Conservation (phyloP, 1,284 basidiomycete species). For the Wallemia mellicola region DNA sequence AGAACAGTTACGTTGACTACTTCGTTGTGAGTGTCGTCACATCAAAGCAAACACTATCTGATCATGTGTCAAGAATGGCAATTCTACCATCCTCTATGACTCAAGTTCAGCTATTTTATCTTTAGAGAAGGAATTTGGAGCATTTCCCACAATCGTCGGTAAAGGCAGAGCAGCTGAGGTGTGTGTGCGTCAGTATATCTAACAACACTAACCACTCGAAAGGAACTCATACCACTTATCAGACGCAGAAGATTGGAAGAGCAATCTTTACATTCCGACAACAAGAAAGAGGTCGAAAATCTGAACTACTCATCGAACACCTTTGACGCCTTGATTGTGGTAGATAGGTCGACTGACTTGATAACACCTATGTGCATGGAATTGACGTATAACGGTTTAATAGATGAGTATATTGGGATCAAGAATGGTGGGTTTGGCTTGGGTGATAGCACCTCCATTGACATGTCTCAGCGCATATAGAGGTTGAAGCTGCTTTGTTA, state of each 20-base stretch:
- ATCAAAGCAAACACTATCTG: neutral
- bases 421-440: conserved; percentile 32
- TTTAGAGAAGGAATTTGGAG: conserved; percentile 1
- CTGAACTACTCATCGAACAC: conserved; percentile 11
- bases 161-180: neutral
- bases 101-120: neutral
- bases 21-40: neutral
- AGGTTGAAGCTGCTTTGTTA: conserved; percentile 52
- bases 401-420: conserved; percentile 80
- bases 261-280: neutral
- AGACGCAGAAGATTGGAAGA: neutral
- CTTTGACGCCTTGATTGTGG: conserved; percentile 60
- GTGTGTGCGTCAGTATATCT: neutral
- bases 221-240: neutral
- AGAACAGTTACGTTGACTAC: conserved; percentile 12
- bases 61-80: neutral
- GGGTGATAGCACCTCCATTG: conserved; percentile 3
- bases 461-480: conserved; percentile 39
- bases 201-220: neutral
- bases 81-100: neutral
- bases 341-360: conserved; percentile 84
- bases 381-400: conserved; percentile 80
- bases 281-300: neutral
- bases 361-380: conserved; percentile 85
- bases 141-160: neutral